These are phyloP conservation scores for Rutstroemia sydowiana DNA, from an alignment of 2,329 filamentous ascomycete genomes.

Conservation along the genomic window DNA sequence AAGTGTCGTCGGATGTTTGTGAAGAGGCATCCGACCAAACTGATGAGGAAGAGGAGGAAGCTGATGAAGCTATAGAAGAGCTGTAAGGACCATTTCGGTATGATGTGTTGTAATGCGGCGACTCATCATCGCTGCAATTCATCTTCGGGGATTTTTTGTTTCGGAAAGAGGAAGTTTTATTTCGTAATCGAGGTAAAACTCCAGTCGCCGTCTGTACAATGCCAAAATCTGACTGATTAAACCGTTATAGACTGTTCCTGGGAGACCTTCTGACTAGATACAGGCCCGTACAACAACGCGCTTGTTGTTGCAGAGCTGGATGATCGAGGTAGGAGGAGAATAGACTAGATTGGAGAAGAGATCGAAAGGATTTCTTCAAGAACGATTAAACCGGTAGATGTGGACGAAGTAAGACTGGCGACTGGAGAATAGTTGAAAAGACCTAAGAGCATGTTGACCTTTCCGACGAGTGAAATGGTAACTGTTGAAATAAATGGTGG, in stretches of 20 bases:
- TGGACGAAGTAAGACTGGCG: conserved; percentile 49
- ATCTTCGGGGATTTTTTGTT: conserved; percentile 41
- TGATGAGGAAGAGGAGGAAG: conserved; percentile 69
- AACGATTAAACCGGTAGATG: conserved; percentile 50
- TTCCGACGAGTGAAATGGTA: conserved; percentile 29
- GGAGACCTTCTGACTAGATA: conserved; percentile 36
- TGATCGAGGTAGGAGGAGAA: conserved; percentile 37
- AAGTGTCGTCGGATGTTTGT: conserved; percentile 63
- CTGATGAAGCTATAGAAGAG: conserved; percentile 64
- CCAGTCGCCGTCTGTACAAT: conserved; percentile 50
- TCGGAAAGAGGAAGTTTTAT: conserved; percentile 11
- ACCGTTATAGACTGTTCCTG: conserved; percentile 35
- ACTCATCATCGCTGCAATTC: conserved; percentile 46
- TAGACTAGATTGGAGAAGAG: conserved; percentile 34
- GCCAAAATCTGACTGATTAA: conserved; percentile 37
- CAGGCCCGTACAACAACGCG: conserved; percentile 32
- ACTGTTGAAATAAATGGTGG: conserved; percentile 26
- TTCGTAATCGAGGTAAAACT: conserved; percentile 31
- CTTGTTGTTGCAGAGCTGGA: conserved; percentile 33
- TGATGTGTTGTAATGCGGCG: conserved; percentile 43
- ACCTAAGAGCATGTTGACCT: conserved; percentile 51
- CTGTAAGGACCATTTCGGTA: conserved; percentile 55
- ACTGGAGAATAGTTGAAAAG: conserved; percentile 46
- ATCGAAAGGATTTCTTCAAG: conserved; percentile 39
- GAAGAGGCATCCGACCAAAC: conserved; percentile 69